phyloP scores from a whole-genome alignment of 805 yeast genomes.

The Barnettozyma populi region DNA sequence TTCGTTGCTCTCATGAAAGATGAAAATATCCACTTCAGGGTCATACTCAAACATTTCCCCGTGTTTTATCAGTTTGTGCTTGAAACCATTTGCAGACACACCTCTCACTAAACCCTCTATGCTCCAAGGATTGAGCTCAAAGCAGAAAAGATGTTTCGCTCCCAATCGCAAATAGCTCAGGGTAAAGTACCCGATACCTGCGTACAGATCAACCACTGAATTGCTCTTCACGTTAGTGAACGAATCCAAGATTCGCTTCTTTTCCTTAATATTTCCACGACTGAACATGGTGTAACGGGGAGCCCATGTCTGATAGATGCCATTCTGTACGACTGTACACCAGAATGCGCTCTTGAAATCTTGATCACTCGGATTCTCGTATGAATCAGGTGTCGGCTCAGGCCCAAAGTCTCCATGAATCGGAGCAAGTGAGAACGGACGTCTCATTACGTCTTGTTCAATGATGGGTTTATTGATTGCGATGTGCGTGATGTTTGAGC shows the following conservation, averaged over 20 bases:
- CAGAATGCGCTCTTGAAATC: conserved; percentile 59
- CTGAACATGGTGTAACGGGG: conserved; percentile 85
- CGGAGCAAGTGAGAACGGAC: conserved; percentile 58
- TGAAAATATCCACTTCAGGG: conserved; percentile 22
- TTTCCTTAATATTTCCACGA: conserved; percentile 81
- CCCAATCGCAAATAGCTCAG: conserved; percentile 54
- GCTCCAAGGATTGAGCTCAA: conserved; percentile 88
- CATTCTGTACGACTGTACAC: conserved; percentile 69
- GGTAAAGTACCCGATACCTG: conserved; percentile 84
- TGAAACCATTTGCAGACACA: conserved; percentile 38
- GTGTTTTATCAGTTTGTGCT: conserved; percentile 29
- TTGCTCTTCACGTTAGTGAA: conserved; percentile 33
- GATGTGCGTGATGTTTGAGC: conserved; percentile 44
- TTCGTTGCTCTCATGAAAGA: conserved; percentile 64
- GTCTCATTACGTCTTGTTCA: conserved; percentile 49
- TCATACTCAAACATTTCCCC: conserved; percentile 29
- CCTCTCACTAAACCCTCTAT: conserved; percentile 64
- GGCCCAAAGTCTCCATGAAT: conserved; percentile 66
- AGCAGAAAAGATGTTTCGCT: conserved; percentile 55
- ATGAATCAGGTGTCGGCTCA: conserved; percentile 19
- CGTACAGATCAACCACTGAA: conserved; percentile 63
- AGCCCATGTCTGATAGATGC: conserved; percentile 76
- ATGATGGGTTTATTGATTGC: conserved; percentile 70
- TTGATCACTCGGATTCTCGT: conserved; percentile 32
- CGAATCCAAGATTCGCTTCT: conserved; percentile 51